Evolutionary conservation across 2,329 filamentous ascomycete genomes (phyloP), one percentile per base, ranked within the genome.

Genomic region (Cordyceps tenuipes): DNA sequence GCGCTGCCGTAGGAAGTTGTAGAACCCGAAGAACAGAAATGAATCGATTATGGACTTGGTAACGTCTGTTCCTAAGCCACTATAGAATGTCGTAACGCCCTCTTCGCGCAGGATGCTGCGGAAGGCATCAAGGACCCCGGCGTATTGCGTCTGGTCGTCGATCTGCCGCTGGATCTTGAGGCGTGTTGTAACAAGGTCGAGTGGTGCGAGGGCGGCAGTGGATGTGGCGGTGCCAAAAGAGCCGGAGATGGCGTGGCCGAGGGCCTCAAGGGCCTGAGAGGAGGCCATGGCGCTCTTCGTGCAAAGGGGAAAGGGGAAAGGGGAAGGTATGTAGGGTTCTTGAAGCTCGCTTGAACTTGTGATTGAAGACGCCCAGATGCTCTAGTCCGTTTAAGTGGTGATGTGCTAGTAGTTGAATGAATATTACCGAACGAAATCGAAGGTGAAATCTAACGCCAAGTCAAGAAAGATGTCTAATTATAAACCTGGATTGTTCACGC

Each of bases 1-100:
- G 65, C 74, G 72, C 54, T 72, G 72, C 50, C 74, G 69, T 54
- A 80, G 69, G 29, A 78, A 71, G 63, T 80, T 89, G 74, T 96
- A 95, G 61, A 89, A 87, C 19, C 93, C 80, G 75, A 95, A 95
- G 77, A 95, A 95, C 56, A 95, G 78, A 69, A 94, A 93, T 60
- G 87, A 89, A 75, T 94, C 90, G 34, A 84, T 79, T 23, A 86
- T 78, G 26, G 83, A 85, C 71, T 89, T 90, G 67, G 76, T 79
- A 12, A 87, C 83, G 68, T 89, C 87, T 41, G 82, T 79, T 7
- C 79, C 73, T 1, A 88, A 71, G 29, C 87, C 87, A 26, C 77
- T 80, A 69, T 89, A 96, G 64, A 96, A 86, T 1, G 87, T 89
- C 19, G 86, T 64, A 3, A 88, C 85, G n/a, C 89, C 90, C 71